Evolutionary conservation across 352 stramenopile species (phyloP), one percentile per base, ranked within the genome.

Genomic region (Pelagophyceae sp.): DNA sequence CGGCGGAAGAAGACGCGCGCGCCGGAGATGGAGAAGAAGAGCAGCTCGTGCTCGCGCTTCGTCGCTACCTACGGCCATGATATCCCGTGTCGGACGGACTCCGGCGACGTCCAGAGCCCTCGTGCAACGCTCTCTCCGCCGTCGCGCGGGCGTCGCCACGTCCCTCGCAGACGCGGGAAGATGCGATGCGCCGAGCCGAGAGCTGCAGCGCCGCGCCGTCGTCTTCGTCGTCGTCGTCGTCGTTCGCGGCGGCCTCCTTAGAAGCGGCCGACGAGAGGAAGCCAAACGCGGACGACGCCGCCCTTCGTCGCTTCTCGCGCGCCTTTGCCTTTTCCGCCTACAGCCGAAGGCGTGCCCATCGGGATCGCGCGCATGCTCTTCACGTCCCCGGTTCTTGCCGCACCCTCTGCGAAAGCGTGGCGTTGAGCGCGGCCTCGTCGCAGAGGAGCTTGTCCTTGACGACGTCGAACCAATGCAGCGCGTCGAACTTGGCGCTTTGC

Each of bases 391-490:
- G 50, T 82, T 80, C 63, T 82, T 82, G n/a, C 79, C 65, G 78
- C 40, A 40, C 93, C 77, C 93, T 87, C 76, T 92, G 90, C 78
- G 92, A 87, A 81, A 92, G 90, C 40, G 86, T 89, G 27, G 83
- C 81, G 6, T 93, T 93, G 79, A 93, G 92, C n/a, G 82, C 77
- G 37, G 89, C 86, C 69, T 93, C 88, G 76, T 96, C 91, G 19
- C 80, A 77, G 76, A 90, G 86, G 84, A 94, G 94, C 80, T 96
- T 95, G 75, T 85, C 84, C 29, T 82, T 82, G 38, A 96, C 88
- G 65, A 91, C 87, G 85, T 95, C 89, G 67, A 96, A 95, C 90
- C 90, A 96, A 74, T 96, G 91, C 40, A 96, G 80, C 31, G 88
- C 78, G 77, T 96, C 90, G 80, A 95, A 94, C 76, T 85, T 82